Base-by-base conservation (phyloP, 306 rosid genomes). In the Macrotyloma uniflorum region DNA sequence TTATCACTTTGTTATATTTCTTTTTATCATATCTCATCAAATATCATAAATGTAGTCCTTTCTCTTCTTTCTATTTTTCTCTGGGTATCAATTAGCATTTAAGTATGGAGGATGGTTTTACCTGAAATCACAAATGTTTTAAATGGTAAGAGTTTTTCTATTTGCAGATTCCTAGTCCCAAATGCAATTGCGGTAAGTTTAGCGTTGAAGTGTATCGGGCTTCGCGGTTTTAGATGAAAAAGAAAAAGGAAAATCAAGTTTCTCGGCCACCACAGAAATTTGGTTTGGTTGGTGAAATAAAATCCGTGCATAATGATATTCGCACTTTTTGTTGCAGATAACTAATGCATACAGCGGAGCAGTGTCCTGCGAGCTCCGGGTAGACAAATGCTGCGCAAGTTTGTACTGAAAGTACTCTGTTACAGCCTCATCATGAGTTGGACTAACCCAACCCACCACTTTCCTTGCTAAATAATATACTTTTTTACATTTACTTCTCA, bases 261-360 rank as follows among this genome's bases (percentile, higher is more conserved):
- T 55, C 5, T 36, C 1, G 12, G 67, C 18, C 32, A 55, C 9
- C 11, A 14, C 28, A 20, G 10, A 0, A 5, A 35, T 53, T 55
- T 15, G 54, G 54, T 54, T 18, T 9, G 4, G 36, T 33, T 22
- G 76, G 3, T 33, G 51, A 42, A 72, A 72, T 19, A 4, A 26
- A 72, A 72, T 73, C 38, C 6, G 4, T 22, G 55, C 43, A 16
- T 5, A 24, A 40, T 74, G 13, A 42, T 22, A 36, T 54, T 33
- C 13, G 1, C 5, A 66, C 79, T 24, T 40, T 64, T 15, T 28
- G 50, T 15, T 43, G 46, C 62, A 54, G 64, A 70, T 42, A 47
- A 46, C 43, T n/a, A 28, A 28, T 30, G 77, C 49, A 16, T 74
- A 13, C 65, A 76, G 73, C 73, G 3, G 51, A 8, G 73, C 80